A percentile compares a stretch with the other conserved stretches of the same genome.
Conservation (phyloP, 257 asterid species). For the Capsicum baccatum region DNA sequence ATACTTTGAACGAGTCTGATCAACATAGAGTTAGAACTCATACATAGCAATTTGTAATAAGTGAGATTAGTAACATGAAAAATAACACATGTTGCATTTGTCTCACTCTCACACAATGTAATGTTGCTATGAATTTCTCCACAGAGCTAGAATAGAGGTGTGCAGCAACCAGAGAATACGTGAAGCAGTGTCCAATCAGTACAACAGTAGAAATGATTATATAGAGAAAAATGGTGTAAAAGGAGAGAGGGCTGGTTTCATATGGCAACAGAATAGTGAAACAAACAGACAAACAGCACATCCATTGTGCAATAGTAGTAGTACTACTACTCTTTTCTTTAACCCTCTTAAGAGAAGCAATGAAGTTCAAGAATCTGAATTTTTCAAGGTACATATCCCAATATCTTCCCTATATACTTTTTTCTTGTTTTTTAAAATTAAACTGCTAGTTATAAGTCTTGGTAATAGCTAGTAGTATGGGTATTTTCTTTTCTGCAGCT, state of each 20-base stretch:
- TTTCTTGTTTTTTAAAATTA: neutral
- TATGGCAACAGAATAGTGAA: neutral
- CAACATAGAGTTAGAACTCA: neutral
- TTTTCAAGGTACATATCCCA: conserved; percentile 67
- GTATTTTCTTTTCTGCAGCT: conserved; percentile 35
- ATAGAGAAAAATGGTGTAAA: too few relatives aligned
- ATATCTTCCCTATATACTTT: neutral
- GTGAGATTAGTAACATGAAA: neutral
- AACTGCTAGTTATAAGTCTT: conserved; percentile 20
- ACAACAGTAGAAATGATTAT: conserved; percentile 55
- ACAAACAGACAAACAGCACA: conserved; percentile 24
- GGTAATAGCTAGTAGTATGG: neutral
- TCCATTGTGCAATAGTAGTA: neutral
- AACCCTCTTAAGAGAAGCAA: conserved; percentile 46
- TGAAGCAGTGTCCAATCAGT: conserved; percentile 53
- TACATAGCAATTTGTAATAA: neutral
- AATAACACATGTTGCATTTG: neutral
- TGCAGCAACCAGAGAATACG: conserved; percentile 52
- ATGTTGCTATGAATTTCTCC: neutral
- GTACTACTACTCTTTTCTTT: neutral
- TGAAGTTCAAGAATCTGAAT: conserved; percentile 47
- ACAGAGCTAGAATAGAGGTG: conserved; percentile 54
- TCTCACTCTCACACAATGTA: neutral
- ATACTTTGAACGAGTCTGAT: neutral
- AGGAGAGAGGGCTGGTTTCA: too few relatives aligned